Percentiles rank a stretch among this genome's conserved stretches.
Conservation (phyloP, 805 yeast genomes). For the Sporopachydermia lactativora region DNA sequence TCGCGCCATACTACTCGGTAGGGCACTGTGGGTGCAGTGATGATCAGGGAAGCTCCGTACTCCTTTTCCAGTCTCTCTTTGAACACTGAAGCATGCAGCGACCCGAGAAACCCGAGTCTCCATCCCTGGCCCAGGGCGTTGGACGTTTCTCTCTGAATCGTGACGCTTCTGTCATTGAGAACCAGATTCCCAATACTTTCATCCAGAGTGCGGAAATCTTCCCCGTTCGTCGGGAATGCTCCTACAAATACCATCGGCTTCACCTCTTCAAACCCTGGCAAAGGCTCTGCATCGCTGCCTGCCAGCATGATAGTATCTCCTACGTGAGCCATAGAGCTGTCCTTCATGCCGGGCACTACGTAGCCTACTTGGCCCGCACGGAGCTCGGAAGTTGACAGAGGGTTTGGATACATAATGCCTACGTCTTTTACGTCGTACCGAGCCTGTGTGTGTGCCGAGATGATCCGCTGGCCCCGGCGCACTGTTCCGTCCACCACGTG, state of each 20-base stretch:
- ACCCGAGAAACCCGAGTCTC: slow-evolving; percentile 91
- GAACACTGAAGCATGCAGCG: slow-evolving; percentile 89
- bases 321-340: slow-evolving; percentile 69
- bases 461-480: slow-evolving; percentile 57
- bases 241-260: slow-evolving; percentile 98
- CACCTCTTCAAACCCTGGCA: slow-evolving; percentile 93
- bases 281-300: slow-evolving; percentile 50
- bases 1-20: slow-evolving; percentile 59
- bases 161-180: slow-evolving; percentile 82
- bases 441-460: slow-evolving; percentile 63
- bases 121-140: slow-evolving; percentile 95
- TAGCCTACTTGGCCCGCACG: slow-evolving; percentile 92
- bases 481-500: slow-evolving; percentile 75
- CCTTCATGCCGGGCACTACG: slow-evolving; percentile 88
- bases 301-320: slow-evolving; percentile 78
- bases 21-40: slow-evolving; percentile 95
- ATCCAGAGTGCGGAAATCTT: slow-evolving; percentile 77
- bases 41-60: slow-evolving; percentile 82
- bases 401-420: slow-evolving; percentile 92
- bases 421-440: slow-evolving; percentile 83
- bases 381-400: slow-evolving; percentile 45
- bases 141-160: slow-evolving; percentile 80
- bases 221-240: slow-evolving; percentile 93
- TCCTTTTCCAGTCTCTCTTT: slow-evolving; percentile 85
- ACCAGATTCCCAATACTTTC: slow-evolving; percentile 83